Base-by-base conservation (phyloP, 495 filamentous ascomycete genomes). In the Durotheca rogersii region DNA sequence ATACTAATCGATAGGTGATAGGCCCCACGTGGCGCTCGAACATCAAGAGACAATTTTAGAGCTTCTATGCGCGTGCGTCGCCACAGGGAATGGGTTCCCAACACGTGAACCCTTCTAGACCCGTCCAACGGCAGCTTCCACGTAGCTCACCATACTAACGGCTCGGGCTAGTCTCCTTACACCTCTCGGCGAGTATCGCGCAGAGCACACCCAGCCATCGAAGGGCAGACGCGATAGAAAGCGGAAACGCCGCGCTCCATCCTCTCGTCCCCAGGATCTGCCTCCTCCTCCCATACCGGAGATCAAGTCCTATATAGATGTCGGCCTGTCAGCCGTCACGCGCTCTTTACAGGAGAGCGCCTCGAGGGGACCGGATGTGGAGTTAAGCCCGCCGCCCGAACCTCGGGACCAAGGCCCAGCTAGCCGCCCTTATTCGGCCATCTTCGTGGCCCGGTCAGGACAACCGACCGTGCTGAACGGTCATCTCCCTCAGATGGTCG, bases 401-500 rank as follows among this genome's bases (percentile, higher is more conserved):
- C 17, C 7, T 27, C 21, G 45, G 20, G 31, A 15, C 30, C 32
- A 47, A 41, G 27, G 32, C 37, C 6, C 46, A 29, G 52, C 49
- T 2, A 48, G 42, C 46, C 52, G 30, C 17, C 32, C 31, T 30
- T 69, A 79, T 41, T 69, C 72, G 7, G 69, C 70, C 7, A 68
- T 86, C 16, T 85, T 86, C 52, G 72, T 79, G 25, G 62, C 73
- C 18, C 70, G 70, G 33, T 76, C 75, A 18, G 72, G 69, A 11
- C 74, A 77, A 23, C 70, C 79, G 11, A 64, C 73, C 20, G 61
- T 70, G 11, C 70, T 82, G 33, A 67, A 82, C 61, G 72, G 73
- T 6, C 83, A 87, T 55, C 72, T 87, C 31, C 83, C 83, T 17
- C 72, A 78, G 38, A 76, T 84, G 58, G 68, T 76, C 6, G 68